These are phyloP conservation scores for Wallacemonas sp. DNA, from an alignment of 208 protist species.

Conservation along the genomic window DNA sequence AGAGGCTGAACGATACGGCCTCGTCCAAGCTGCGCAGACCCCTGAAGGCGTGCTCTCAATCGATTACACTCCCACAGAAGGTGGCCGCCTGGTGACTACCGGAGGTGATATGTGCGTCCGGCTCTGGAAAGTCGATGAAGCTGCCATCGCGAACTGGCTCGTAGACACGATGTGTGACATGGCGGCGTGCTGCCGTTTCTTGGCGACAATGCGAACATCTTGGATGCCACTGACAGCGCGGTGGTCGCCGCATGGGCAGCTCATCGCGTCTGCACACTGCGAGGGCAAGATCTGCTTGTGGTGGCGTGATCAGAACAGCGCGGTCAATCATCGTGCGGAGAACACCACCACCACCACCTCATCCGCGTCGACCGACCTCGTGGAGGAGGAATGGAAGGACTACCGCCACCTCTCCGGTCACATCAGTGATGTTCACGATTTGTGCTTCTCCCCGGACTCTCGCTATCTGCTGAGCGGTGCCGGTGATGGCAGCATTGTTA, in stretches of 20 bases:
- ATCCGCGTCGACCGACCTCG: background rate
- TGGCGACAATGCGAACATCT: constrained; percentile 56
- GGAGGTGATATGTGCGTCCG: constrained; percentile 80
- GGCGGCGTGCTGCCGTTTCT: constrained; percentile 62
- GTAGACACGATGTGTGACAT: constrained; percentile 51
- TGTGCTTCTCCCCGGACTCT: constrained; percentile 85
- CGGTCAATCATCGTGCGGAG: background rate
- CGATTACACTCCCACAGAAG: constrained; percentile 49
- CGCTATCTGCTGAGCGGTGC: constrained; percentile 76
- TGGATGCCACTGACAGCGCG: constrained; percentile 84
- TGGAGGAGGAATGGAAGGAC: constrained; percentile 80
- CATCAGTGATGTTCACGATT: constrained; percentile 84
- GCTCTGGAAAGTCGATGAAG: constrained; percentile 55
- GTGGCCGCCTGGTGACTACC: constrained; percentile 71
- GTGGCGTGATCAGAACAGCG: constrained; percentile 55
- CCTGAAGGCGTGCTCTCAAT: constrained; percentile 79
- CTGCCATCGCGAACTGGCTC: constrained; percentile 61
- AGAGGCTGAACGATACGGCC: constrained; percentile 69
- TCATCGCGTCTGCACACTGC: constrained; percentile 84
- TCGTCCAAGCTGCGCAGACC: constrained; percentile 45
- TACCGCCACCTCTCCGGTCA: constrained; percentile 84
- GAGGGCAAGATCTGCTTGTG: constrained; percentile 85
- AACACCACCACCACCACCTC: background rate
- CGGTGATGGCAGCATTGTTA: constrained; percentile 75
- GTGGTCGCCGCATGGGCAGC: constrained; percentile 78